Evolutionary conservation across 1,284 basidiomycete genomes (phyloP).

Genomic region (Rhodotorula sp.): DNA sequence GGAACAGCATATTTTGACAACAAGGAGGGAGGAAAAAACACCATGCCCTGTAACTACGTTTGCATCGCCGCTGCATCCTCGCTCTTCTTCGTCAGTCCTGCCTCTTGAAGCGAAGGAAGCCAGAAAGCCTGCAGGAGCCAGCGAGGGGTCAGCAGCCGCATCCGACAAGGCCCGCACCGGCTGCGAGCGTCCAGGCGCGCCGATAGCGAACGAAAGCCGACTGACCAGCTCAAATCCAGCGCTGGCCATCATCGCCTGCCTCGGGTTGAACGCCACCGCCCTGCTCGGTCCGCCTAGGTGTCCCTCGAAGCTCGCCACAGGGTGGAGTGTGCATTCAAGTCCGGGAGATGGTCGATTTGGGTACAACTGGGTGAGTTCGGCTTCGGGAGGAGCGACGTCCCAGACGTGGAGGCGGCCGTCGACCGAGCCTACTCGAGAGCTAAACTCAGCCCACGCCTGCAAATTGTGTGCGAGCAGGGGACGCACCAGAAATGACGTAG

Average conservation of each 20-base stretch:
- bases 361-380: slow-evolving; percentile 13
- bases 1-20: no score
- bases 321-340: slow-evolving; percentile 55
- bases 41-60: not conserved
- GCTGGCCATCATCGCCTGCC: slow-evolving; percentile 79
- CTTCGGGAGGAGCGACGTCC: slow-evolving; percentile 58
- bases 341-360: slow-evolving; percentile 39
- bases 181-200: not conserved
- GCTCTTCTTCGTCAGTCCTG: slow-evolving; percentile 46
- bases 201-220: slow-evolving; percentile 27
- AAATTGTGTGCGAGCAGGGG: not conserved
- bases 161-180: no score
- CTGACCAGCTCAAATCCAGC: slow-evolving; percentile 81
- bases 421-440: slow-evolving; percentile 61
- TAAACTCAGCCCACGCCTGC: not conserved
- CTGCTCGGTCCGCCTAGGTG: slow-evolving; percentile 71
- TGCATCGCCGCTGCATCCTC: not conserved
- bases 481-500: slow-evolving; percentile 62
- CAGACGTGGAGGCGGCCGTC: slow-evolving; percentile 76
- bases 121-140: slow-evolving; percentile 66
- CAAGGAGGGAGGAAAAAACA: no score
- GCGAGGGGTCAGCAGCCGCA: not conserved
- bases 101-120: slow-evolving; percentile 65
- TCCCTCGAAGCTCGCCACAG: slow-evolving; percentile 63
- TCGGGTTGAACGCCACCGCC: slow-evolving; percentile 83